These are phyloP conservation scores for Leishmania arabica DNA, from an alignment of 208 protist genomes.

Conservation along the genomic window DNA sequence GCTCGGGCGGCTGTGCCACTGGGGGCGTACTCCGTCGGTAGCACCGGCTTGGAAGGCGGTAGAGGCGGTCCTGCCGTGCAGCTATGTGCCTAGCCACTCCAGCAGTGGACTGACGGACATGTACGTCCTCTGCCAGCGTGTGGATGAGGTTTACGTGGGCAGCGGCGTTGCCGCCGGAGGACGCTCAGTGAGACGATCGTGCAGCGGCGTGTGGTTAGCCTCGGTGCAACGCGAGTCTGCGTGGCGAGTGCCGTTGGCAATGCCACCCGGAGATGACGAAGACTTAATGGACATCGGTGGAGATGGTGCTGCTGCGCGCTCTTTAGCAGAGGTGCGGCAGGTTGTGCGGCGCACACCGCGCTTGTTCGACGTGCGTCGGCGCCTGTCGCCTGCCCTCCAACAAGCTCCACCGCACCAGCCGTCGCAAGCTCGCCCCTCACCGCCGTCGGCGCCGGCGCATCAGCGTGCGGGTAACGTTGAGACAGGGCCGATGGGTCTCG, in stretches of 20 bases:
- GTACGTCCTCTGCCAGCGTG: conserved; percentile 22
- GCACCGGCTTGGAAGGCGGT: conserved; percentile 15
- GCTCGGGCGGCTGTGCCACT: neutral
- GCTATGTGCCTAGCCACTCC: neutral
- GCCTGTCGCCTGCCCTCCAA: neutral
- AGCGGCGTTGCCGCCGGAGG: conserved; percentile 5
- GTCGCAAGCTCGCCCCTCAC: neutral
- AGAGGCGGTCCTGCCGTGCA: conserved; percentile 20
- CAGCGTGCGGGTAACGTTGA: neutral
- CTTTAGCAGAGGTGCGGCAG: neutral
- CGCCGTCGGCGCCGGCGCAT: neutral
- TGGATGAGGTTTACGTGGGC: conserved; percentile 7
- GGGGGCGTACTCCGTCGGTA: neutral
- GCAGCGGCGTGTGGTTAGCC: conserved; percentile 29
- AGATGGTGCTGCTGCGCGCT: neutral
- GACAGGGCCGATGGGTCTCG: conserved; percentile 7
- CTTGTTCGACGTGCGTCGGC: conserved; percentile 25
- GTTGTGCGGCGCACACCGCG: neutral
- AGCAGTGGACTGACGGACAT: neutral
- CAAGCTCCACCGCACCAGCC: neutral
- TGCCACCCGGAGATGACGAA: conserved; percentile 15
- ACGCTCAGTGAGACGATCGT: neutral
- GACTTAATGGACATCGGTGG: neutral
- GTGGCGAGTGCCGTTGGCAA: conserved; percentile 33
- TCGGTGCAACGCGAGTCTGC: conserved; percentile 20